Evolutionary conservation across 371 early-diverging fungal species (phyloP), one percentile per base, ranked within the genome.

Genomic region (Mucor sp.): DNA sequence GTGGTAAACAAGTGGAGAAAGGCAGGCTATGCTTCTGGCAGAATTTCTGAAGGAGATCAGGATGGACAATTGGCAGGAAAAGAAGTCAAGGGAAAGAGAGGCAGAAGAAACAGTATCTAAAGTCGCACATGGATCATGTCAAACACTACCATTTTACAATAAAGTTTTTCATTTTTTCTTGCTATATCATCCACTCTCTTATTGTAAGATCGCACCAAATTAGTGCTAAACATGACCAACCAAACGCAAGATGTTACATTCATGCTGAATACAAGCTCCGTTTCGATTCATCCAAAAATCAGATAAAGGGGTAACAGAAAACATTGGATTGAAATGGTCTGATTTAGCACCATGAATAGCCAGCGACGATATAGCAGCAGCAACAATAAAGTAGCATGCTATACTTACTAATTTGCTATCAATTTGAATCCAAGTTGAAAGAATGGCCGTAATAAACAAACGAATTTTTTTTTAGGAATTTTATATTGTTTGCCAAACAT

Each of bases 1-100:
- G 88, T 93, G 30, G 86, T 99, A 1, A 72, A 76, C 43, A 83
- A 88, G 66, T 99, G 99, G 99, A 87, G 89, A 69, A 86, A 87
- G 60, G 89, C 89, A 15, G 95, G 97, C 1, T 81, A 77, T 72
- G 79, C 78, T 2, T 72, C 80, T 39, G 84, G 84, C 2, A 71
- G 80, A 55, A 63, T 81, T 15, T 63, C 69, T 1, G 67, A 78
- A 28, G 60, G 55, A 3, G 72, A 73, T 32, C 72, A 62, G 12
- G 72, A 74, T n/a, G 65, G 59, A 9, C 35, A 57, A 2, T 33
- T 66, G 17, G 25, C 41, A 35, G 83, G 83, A 35, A 78, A 78
- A 63, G 75, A 82, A 72, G 83, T 83, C 9, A 83, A 83, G 48
- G 83, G 80, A 61, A 75, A 73, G 47, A 68, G 77, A 53, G 81